Conservation (phyloP, 306 rosid species). For the Betula pendula region DNA sequence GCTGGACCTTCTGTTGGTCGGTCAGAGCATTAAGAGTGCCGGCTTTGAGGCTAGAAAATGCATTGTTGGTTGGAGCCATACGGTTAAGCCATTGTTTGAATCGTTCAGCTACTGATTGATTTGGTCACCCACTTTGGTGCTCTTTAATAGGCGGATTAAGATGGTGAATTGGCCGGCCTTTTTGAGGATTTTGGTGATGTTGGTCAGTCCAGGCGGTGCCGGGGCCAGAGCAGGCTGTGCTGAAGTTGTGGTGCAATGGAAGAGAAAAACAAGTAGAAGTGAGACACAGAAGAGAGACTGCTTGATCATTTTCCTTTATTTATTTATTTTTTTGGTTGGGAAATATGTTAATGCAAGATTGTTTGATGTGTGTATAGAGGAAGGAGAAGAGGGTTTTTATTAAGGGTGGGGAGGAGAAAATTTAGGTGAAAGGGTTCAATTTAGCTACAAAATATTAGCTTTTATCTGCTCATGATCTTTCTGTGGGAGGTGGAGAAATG, state of each 20-base stretch:
- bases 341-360: no score
- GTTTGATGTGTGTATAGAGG: conserved; percentile 30
- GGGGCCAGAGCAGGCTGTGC: conserved; percentile 51
- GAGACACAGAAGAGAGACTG: conserved; percentile 22
- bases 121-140: conserved; percentile 59
- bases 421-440: conserved; percentile 29
- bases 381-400: conserved; percentile 47
- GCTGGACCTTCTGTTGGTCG: conserved; percentile 64
- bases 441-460: conserved; percentile 29
- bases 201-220: conserved; percentile 50
- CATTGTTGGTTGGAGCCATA: conserved; percentile 61
- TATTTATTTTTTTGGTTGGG: neutral
- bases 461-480: conserved; percentile 33
- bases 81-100: conserved; percentile 54
- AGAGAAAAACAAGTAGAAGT: conserved; percentile 23
- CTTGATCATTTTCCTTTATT: conserved; percentile 29
- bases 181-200: conserved; percentile 58
- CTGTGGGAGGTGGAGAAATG: conserved; percentile 43
- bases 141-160: conserved; percentile 57
- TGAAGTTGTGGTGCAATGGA: conserved; percentile 11
- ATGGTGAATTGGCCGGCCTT: conserved; percentile 59
- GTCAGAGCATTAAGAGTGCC: conserved; percentile 63
- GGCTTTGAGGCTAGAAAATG: conserved; percentile 55
- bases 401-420: neutral
- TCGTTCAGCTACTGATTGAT: conserved; percentile 55